A percentile compares a stretch with the other conserved stretches of the same genome.
These are phyloP conservation scores for Ogataea populi-albae DNA, from an alignment of 805 yeast genomes.

Conservation along the genomic window DNA sequence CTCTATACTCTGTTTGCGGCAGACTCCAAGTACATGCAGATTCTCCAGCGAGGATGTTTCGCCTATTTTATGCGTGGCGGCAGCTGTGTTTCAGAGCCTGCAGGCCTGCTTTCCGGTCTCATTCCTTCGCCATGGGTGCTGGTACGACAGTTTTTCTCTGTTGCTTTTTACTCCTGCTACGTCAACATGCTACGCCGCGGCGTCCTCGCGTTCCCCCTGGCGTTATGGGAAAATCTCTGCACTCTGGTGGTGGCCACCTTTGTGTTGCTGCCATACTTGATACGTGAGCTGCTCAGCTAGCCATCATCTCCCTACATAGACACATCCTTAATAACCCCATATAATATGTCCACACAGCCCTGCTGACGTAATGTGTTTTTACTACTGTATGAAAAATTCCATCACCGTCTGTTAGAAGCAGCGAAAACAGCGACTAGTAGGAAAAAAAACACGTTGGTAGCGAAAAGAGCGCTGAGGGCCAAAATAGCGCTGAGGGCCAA, in stretches of 20 bases:
- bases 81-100: slow-evolving; percentile 70
- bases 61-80: slow-evolving; percentile 84
- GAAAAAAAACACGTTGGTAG: too few relatives aligned
- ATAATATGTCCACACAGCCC: not conserved
- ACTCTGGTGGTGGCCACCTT: slow-evolving; percentile 69
- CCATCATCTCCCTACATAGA: not conserved
- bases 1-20: slow-evolving; percentile 90
- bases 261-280: slow-evolving; percentile 77
- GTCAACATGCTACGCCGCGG: slow-evolving; percentile 69
- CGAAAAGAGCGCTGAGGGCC: too few relatives aligned
- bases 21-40: slow-evolving; percentile 56
- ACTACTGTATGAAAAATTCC: too few relatives aligned
- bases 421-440: too few relatives aligned
- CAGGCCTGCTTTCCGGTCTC: slow-evolving; percentile 79
- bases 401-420: too few relatives aligned
- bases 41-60: slow-evolving; percentile 87
- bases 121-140: slow-evolving; percentile 70
- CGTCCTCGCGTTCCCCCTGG: slow-evolving; percentile 60
- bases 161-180: slow-evolving; percentile 80
- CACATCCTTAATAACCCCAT: not conserved
- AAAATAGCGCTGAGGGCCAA: too few relatives aligned
- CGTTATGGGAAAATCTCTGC: slow-evolving; percentile 64
- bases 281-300: slow-evolving; percentile 25
- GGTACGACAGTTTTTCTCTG: slow-evolving; percentile 84
- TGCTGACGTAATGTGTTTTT: too few relatives aligned